Base-by-base conservation (phyloP, 495 filamentous ascomycete genomes). In the Penicillium chermesinum region DNA sequence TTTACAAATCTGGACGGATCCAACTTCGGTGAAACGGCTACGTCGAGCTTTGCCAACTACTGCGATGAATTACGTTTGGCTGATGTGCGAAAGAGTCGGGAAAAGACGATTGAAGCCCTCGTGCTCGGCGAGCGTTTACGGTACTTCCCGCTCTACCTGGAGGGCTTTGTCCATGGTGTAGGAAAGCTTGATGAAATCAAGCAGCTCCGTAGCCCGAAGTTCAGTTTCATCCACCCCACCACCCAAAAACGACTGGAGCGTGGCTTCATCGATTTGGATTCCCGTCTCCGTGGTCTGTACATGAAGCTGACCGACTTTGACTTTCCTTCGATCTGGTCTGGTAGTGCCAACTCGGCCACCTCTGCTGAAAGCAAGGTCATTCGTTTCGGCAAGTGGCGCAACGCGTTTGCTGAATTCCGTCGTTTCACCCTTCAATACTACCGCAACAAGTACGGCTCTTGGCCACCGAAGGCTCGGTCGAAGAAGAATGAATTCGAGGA, bases 401-500 rank as follows among this genome's bases (percentile, higher is more conserved):
- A 69, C 1, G 72, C 81, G 1, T 96, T 91, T 62, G 66, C 76
- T 38, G 75, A 81, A 19, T 86, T 89, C 75, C 79, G 89, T 30
- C 84, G 81, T 46, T 85, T 86, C 51, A 76, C 86, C 13, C 72
- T 95, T 41, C 71, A 73, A 41, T 87, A 88, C 67, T 94, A 93
- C 65, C 89, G 89, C 58, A 67, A 81, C 39, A 78, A 81, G 41
- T 94, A 95, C 60, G 94, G 94, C 33, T 83, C 85, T 42, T 98
- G 93, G 93, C 91, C 94, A 15, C 93, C 94, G 30, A 93, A 91
- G 62, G 89, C 89, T 0, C 80, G 75, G 41, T 89, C 82, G 33
- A 96, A 96, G 74, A 96, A 95, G 74, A 95, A 95, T 58, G 77
- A 84, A 9, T 93, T 95, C 38, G 85, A 86, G 14, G 88, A 88